Evolutionary conservation across 352 stramenopile genomes (phyloP), one percentile per base, ranked within the genome.

Genomic region (Pilasporangium apinafurcum): DNA sequence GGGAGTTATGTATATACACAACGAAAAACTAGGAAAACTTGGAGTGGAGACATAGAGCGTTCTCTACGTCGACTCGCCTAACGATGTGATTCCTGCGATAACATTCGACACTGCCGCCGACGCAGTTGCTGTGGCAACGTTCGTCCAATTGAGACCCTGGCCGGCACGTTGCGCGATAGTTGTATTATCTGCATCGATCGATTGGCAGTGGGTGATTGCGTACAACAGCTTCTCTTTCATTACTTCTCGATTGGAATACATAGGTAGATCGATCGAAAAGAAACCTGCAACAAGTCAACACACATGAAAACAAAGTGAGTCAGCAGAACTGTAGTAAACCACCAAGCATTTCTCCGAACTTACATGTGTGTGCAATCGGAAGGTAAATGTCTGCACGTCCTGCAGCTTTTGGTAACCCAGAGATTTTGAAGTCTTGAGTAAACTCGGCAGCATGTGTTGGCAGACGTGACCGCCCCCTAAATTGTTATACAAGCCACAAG

Each of bases 401-500:
- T 1, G 62, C 61, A 31, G 81, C 75, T 44, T 90, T 92, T 2
- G 87, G 85, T 21, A 95, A 48, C 0, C 76, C 83, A 8, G 79
- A 87, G 51, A 95, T 92, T 53, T 95, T 95, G 44, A 95, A 95
- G 49, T 95, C 81, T 30, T 95, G 83, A 5, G 83, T 93, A 48
- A 95, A 87, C 61, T 97, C 65, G 65, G 83, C 63, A 22, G 83
- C 69, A 53, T 96, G 64, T 34, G 84, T 83, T 42, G 93, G 93
- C 58, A 98, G 38, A 28, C 89, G 74, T n/a, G 83, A 95, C 34
- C 83, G 68, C 1, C 83, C 83, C 75, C 68, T 82, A 18, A 48
- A 49, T 6, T 20, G 18, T 56, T 36, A 37, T 30, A 50, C 4
- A 50, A 24, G 34, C 38, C 18, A 13, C 13, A 24, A 31, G 37